A percentile compares a stretch with the other conserved stretches of the same genome.
These are phyloP conservation scores for Sphagnum contortum DNA, from an alignment of 225 moss, liverwort and hornwort genomes.

Conservation along the genomic window DNA sequence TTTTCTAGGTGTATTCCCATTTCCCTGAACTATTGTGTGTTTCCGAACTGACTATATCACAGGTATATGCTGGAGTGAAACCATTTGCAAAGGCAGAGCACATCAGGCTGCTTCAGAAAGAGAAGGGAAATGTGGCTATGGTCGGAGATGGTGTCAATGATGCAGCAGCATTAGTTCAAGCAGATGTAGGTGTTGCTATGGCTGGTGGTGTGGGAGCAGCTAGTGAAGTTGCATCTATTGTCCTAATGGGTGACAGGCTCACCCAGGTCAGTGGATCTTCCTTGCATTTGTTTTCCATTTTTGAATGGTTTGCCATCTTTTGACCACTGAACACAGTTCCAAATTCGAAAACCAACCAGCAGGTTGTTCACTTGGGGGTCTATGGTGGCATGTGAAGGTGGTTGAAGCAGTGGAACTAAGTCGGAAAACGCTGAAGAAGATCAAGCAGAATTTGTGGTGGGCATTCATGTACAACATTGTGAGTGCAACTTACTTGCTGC, in stretches of 20 bases:
- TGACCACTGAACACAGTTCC: too few relatives aligned
- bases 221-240: constrained; percentile 93
- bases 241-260: constrained; percentile 90
- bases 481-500: constrained; percentile 17
- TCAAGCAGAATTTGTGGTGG: constrained; percentile 99
- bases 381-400: constrained; percentile 36
- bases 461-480: constrained; percentile 99
- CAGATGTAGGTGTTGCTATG: constrained; percentile 93
- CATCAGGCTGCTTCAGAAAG: constrained; percentile 50
- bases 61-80: constrained; percentile 84
- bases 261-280: constrained; percentile 47
- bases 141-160: constrained; percentile 97
- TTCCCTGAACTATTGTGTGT: too few relatives aligned
- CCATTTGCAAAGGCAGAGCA: constrained; percentile 84
- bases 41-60: too few relatives aligned
- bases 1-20: too few relatives aligned
- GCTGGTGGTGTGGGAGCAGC: constrained; percentile 95
- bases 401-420: constrained; percentile 93
- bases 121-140: constrained; percentile 68
- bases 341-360: too few relatives aligned
- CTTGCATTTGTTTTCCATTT: background rate
- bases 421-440: constrained; percentile 78
- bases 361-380: too few relatives aligned
- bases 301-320: too few relatives aligned
- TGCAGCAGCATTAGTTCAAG: constrained; percentile 93